Conservation (phyloP, 2,329 filamentous ascomycete genomes). For the Mycosphaerella sp. region DNA sequence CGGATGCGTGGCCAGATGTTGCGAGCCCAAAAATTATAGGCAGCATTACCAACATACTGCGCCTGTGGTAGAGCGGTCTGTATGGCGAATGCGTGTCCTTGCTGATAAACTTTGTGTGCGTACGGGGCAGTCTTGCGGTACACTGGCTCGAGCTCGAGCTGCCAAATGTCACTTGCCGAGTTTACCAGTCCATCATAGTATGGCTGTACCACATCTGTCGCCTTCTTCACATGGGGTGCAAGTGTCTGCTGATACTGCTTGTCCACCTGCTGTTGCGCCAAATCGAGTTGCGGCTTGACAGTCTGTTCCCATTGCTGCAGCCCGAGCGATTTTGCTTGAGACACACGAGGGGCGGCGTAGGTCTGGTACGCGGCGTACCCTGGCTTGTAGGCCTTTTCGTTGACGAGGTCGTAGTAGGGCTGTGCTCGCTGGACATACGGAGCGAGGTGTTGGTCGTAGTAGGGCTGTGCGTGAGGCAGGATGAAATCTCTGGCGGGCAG, state of each 20-base stretch:
- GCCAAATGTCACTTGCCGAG: slow-evolving; percentile 61
- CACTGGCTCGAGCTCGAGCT: slow-evolving; percentile 66
- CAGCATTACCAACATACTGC: slow-evolving; percentile 63
- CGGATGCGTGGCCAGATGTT: slow-evolving; percentile 76
- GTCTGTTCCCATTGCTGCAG: slow-evolving; percentile 70
- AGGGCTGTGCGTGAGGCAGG: slow-evolving; percentile 71
- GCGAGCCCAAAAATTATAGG: slow-evolving; percentile 63
- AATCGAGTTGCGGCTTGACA: slow-evolving; percentile 66
- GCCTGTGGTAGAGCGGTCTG: slow-evolving; percentile 66
- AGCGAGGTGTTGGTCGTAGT: slow-evolving; percentile 76
- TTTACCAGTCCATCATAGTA: slow-evolving; percentile 63
- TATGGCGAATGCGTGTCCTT: slow-evolving; percentile 59
- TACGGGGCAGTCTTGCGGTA: slow-evolving; percentile 72
- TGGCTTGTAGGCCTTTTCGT: slow-evolving; percentile 61
- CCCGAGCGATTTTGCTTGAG: slow-evolving; percentile 60
- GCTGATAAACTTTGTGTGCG: slow-evolving; percentile 59
- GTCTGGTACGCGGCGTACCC: slow-evolving; percentile 55
- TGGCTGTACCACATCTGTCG: slow-evolving; percentile 54
- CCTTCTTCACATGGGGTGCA: slow-evolving; percentile 65
- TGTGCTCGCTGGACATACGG: slow-evolving; percentile 71
- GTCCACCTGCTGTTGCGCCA: slow-evolving; percentile 55
- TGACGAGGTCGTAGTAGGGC: slow-evolving; percentile 60
- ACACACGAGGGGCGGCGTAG: slow-evolving; percentile 68
- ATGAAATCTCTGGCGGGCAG: slow-evolving; percentile 58
- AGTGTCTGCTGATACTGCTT: slow-evolving; percentile 64